phyloP scores from a whole-genome alignment of 2,329 filamentous ascomycete genomes.

The Aquanectria penicillioides region DNA sequence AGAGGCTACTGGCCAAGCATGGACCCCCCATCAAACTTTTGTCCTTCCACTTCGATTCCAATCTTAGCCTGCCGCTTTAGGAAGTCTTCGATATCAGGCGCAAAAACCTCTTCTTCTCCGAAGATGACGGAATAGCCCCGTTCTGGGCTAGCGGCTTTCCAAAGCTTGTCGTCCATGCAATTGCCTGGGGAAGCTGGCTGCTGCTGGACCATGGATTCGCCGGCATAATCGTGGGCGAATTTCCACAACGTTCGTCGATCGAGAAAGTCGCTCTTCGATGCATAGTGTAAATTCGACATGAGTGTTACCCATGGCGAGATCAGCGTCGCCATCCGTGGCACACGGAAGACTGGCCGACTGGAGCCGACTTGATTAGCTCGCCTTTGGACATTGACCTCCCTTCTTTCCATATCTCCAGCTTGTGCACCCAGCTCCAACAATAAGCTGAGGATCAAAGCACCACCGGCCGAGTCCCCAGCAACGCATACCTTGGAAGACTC shows the following conservation, averaged over 20 bases:
- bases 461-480: slow-evolving; percentile 83
- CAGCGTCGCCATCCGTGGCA: slow-evolving; percentile 68
- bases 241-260: slow-evolving; percentile 71
- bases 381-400: slow-evolving; percentile 20
- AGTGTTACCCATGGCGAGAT: slow-evolving; percentile 87
- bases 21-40: slow-evolving; percentile 75
- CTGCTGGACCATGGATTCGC: slow-evolving; percentile 51
- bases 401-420: slow-evolving; percentile 31
- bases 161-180: slow-evolving; percentile 72
- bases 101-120: slow-evolving; percentile 82
- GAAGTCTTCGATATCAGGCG: slow-evolving; percentile 72
- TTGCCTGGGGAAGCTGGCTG: slow-evolving; percentile 70
- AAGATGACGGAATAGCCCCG: slow-evolving; percentile 77
- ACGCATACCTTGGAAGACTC: slow-evolving; percentile 74
- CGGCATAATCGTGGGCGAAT: slow-evolving; percentile 75
- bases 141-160: slow-evolving; percentile 72
- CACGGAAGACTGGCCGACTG: slow-evolving; percentile 37
- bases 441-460: slow-evolving; percentile 76
- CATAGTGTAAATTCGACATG: slow-evolving; percentile 71
- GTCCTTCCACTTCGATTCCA: slow-evolving; percentile 63
- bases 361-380: slow-evolving; percentile 26
- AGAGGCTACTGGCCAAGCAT: slow-evolving; percentile 83
- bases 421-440: slow-evolving; percentile 70
- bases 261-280: slow-evolving; percentile 80
- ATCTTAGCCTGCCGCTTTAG: slow-evolving; percentile 64